Evolutionary conservation across 441 rosid species (phyloP).

Genomic region (Gossypium schwendimanii): DNA sequence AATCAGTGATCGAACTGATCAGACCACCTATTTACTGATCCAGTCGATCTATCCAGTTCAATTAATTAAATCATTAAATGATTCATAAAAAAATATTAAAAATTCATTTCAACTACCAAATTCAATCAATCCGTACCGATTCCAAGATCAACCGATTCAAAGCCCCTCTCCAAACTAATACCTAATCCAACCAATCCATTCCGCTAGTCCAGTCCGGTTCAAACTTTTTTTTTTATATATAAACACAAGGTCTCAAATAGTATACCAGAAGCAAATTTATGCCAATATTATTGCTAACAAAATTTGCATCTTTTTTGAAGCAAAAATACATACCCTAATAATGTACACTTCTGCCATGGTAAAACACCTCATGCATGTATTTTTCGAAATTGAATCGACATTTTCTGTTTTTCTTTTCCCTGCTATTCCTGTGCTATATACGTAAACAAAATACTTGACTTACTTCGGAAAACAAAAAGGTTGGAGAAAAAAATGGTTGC

Average conservation of each 20-base stretch:
- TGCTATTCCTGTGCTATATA: conserved; percentile 37
- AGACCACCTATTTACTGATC: too few species aligned
- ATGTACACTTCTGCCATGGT: conserved; percentile 42
- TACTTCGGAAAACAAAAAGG: conserved; percentile 6
- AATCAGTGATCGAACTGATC: too few species aligned
- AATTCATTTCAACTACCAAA: too few species aligned
- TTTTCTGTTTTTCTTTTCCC: conserved; percentile 12
- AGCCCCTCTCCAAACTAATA: too few species aligned
- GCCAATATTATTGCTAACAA: conserved; percentile 7
- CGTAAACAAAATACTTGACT: conserved; percentile 33
- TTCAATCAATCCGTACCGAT: too few species aligned
- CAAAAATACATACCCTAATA: conserved; percentile 43
- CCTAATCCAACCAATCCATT: too few species aligned
- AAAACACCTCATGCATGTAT: conserved; percentile 27
- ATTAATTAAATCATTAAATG: too few species aligned
- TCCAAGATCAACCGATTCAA: too few species aligned
- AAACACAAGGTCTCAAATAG: neutral
- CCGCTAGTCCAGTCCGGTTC: too few species aligned
- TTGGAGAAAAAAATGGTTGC: conserved; percentile 23
- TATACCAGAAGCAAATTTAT: conserved; percentile 1
- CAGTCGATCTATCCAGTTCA: too few species aligned
- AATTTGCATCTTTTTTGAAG: neutral
- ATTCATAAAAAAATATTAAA: too few species aligned
- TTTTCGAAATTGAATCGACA: conserved; percentile 22
- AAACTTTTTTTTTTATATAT: too few species aligned